Evolutionary conservation across 306 rosid species (phyloP), one percentile per base, ranked within the genome.

Genomic region (Lablab purpureus): DNA sequence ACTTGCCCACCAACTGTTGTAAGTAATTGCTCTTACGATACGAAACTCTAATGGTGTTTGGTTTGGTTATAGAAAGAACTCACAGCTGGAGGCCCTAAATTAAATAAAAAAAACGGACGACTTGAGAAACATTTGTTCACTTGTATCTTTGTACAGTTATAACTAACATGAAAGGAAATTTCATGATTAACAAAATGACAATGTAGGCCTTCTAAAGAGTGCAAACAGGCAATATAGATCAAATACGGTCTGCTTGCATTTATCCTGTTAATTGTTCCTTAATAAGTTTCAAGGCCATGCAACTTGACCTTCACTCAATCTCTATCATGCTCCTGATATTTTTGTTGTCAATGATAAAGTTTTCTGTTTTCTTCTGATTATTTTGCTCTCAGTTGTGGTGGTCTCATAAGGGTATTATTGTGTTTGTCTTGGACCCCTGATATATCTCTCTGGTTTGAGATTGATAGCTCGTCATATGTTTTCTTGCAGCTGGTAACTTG

Each of bases 401-500:
- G 73, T 76, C 28, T 74, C 67, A 21, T 52, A 46, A 15, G 71
- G 50, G 45, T 46, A 25, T 75, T 75, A 49, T 51, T 49, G 54
- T 36, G 37, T 62, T 78, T 45, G 73, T 62, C 73, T 55, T 30
- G 66, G 34, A 45, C 23, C 32, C 76, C 62, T 52, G 49, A 30
- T 40, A 34, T 36, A 18, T 56, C 54, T 34, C 49, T 69, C 40
- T 78, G 46, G 71, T 71, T 30, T 41, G 40, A 27, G 37, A 47
- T 17, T 70, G 65, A 73, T 73, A 36, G 17, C 34, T 79, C 73
- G 65, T 87, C 46, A 78, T 77, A 63, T 81, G 58, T 74, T 81
- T 62, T 60, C 62, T 73, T 87, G 84, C 91, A 95, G 99, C 81
- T 73, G 99, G 99, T 76, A 95, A 93, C 87, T 73, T 95, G 84